These are phyloP conservation scores for Metarhizium guizhouense DNA, from an alignment of 2,329 filamentous ascomycete species.

Conservation along the genomic window DNA sequence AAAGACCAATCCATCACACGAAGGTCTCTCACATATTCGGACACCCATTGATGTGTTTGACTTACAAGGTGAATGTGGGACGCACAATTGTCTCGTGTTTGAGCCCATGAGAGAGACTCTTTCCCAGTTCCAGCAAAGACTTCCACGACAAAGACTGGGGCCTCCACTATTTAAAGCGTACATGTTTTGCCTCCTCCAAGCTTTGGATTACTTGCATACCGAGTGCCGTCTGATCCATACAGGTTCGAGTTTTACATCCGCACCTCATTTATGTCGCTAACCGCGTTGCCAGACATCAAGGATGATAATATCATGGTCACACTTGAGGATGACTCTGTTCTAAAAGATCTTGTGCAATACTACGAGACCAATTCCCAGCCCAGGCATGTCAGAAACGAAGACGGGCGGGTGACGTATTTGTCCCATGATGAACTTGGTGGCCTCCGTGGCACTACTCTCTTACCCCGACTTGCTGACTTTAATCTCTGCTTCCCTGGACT, in stretches of 20 bases:
- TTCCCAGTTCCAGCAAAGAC: not conserved
- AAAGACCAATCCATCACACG: not conserved
- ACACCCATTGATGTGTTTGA: not conserved
- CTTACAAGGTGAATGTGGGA: not conserved
- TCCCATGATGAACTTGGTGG: slow-evolving; percentile 9
- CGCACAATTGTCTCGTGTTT: not conserved
- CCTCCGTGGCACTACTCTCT: slow-evolving; percentile 2
- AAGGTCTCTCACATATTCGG: not conserved
- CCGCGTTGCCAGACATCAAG: slow-evolving; percentile 10
- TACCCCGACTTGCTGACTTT: slow-evolving; percentile 12
- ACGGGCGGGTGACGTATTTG: slow-evolving; percentile 6
- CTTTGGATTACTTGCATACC: slow-evolving; percentile 12
- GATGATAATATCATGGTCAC: slow-evolving; percentile 14
- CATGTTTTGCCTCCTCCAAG: slow-evolving; percentile 6
- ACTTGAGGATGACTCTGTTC: slow-evolving; percentile 7
- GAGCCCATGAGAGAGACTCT: not conserved
- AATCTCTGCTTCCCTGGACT: slow-evolving; percentile 8
- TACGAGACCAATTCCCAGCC: not conserved
- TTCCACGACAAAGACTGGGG: not conserved
- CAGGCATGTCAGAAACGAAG: not conserved
- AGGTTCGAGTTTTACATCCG: slow-evolving; percentile 1
- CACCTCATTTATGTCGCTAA: not conserved
- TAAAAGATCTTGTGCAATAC: slow-evolving; percentile 4
- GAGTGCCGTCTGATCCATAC: slow-evolving; percentile 12
- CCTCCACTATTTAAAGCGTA: not conserved